Base-by-base conservation (phyloP, 1,284 basidiomycete genomes). In the Hemileia vastatrix region DNA sequence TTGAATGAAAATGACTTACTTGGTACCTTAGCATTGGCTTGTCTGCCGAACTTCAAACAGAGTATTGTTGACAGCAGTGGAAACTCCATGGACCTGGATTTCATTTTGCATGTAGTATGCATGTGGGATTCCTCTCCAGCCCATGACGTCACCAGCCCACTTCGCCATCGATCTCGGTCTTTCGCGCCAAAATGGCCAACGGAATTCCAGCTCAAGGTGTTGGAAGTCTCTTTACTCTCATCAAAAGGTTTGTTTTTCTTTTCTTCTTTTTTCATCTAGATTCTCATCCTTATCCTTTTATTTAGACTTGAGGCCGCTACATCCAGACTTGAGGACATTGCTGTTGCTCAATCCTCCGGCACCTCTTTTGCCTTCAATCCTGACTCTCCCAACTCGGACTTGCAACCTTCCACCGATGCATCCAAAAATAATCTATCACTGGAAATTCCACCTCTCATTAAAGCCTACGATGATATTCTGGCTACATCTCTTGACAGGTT, bases 241-340 rank as follows among this genome's bases (percentile, higher is more conserved):
- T 61, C 40, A 61, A 61, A 61, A 53, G 58, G 58, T 61, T 3
- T 18, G 31, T 23, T 24, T 19, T 6, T 11, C 15, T 33, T 2
- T 27, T 32, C 4, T 32, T 27, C 13, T n/a, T 33, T 6, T 1
- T 31, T 5, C 19, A 6, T 48, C n/a, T 57, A 5, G 5, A 9
- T 24, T 36, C 6, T n/a, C 31, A n/a, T n/a, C n/a, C n/a, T n/a
- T n/a, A n/a, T n/a, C n/a, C n/a, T 54, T 65, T 24, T 70, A 19
- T 15, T 24, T 59, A 88, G 88, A 66, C 82, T 90, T 57, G 88
- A 94, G 81, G 94, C 95, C 50, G 90, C 91, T 2, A 93, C 92
- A 6, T 91, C 90, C 55, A 84, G 94, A 57, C 83, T 98, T 27
- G 94, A 98, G 77, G 94, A 98, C 75, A 81, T 96, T 65, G 88